These are phyloP conservation scores for Apiospora pterosperma DNA, from an alignment of 2,329 filamentous ascomycete genomes.

Conservation along the genomic window DNA sequence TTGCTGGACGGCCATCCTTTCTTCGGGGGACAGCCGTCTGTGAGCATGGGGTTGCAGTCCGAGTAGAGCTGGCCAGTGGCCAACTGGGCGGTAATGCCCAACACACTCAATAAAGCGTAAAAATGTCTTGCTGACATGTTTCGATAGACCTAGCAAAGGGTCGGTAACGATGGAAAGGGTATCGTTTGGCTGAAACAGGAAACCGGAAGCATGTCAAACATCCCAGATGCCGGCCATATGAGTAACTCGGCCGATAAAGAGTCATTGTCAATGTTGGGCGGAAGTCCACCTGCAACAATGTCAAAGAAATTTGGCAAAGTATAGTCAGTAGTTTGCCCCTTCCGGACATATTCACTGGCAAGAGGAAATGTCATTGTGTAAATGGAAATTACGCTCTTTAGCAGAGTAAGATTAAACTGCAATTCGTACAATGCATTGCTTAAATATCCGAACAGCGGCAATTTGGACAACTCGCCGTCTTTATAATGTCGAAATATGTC, in stretches of 20 bases:
- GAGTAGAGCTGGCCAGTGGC: conserved; percentile 23
- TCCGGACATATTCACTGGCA: conserved; percentile 15
- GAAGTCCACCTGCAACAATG: conserved; percentile 15
- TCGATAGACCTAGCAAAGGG: conserved; percentile 14
- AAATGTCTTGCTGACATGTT: conserved; percentile 21
- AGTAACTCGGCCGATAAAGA: conserved; percentile 22
- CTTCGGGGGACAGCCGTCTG: conserved; percentile 21
- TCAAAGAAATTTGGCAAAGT: conserved; percentile 22
- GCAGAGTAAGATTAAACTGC: background rate
- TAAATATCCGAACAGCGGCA: background rate
- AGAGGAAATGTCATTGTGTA: background rate
- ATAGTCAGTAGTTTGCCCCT: conserved; percentile 15
- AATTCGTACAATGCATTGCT: background rate
- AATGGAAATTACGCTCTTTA: background rate
- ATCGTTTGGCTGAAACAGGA: conserved; percentile 12
- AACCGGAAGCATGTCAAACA: background rate
- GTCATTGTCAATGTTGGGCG: conserved; percentile 19
- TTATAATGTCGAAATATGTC: background rate
- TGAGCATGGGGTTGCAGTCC: conserved; percentile 26
- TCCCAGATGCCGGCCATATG: conserved; percentile 17
- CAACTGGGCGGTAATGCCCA: conserved; percentile 19
- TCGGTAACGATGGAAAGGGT: conserved; percentile 13
- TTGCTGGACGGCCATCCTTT: conserved; percentile 14
- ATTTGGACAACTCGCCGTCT: background rate
- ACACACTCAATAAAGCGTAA: conserved; percentile 17